phyloP scores from a whole-genome alignment of 73 alveolate genomes.

The Blepharisma japonicum region DNA sequence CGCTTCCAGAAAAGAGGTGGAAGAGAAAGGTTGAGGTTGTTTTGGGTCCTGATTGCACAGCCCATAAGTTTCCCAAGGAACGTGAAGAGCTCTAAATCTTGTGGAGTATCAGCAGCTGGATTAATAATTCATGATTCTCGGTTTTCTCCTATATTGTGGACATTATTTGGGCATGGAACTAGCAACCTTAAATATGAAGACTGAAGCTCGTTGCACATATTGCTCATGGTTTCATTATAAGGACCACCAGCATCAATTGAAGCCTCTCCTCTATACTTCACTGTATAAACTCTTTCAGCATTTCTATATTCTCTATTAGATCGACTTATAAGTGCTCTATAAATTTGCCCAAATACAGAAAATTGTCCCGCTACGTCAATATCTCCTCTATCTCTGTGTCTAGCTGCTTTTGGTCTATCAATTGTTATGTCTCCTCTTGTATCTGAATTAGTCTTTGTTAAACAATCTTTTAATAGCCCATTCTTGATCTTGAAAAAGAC shows the following conservation, averaged over 20 bases:
- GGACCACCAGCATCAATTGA: conserved; percentile 84
- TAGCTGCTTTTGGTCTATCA: conserved; percentile 29
- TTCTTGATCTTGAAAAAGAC: conserved; percentile 1
- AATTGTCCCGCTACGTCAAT: not conserved
- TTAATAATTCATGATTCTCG: conserved; percentile 70
- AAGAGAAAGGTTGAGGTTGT: conserved; percentile 72
- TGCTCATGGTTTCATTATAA: conserved; percentile 65
- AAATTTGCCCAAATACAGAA: conserved; percentile 24
- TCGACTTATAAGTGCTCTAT: not conserved
- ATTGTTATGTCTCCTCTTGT: conserved; percentile 16
- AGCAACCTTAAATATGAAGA: conserved; percentile 54
- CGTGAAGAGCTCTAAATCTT: conserved; percentile 46
- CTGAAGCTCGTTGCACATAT: conserved; percentile 60
- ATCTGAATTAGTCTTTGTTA: conserved; percentile 18
- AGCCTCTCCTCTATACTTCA: conserved; percentile 59
- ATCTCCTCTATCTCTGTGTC: not conserved
- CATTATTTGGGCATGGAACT: conserved; percentile 60
- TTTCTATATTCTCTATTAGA: conserved; percentile 6
- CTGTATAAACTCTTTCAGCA: conserved; percentile 55
- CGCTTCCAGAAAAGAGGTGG: conserved; percentile 83
- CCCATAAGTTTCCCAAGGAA: conserved; percentile 85
- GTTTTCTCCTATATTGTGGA: conserved; percentile 52
- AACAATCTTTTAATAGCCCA: not conserved
- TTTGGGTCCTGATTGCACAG: conserved; percentile 71
- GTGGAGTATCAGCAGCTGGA: conserved; percentile 51